Evolutionary conservation across 1,284 basidiomycete genomes (phyloP).

Genomic region (Cryptococcus depauperatus): DNA sequence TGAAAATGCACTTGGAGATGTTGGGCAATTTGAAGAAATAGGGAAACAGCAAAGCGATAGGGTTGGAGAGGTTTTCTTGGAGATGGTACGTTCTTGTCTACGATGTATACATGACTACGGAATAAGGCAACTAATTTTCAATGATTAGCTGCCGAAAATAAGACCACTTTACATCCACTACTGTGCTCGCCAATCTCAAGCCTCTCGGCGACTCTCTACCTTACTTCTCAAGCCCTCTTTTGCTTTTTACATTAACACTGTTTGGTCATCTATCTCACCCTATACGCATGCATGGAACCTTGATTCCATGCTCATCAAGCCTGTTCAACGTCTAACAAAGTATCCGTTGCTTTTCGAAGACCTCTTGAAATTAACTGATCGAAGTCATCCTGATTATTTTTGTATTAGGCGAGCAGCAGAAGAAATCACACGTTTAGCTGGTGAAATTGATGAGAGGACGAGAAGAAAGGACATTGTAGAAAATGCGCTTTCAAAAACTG

Average conservation of each 20-base stretch:
- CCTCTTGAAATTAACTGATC: constrained; percentile 69
- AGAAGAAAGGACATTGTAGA: constrained; percentile 76
- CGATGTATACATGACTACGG: no score
- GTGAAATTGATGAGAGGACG: constrained; percentile 78
- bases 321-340: constrained; percentile 84
- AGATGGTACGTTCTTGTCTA: constrained; percentile 52
- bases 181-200: constrained; percentile 74
- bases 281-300: constrained; percentile 90
- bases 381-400: constrained; percentile 64
- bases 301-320: constrained; percentile 75
- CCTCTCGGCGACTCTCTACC: constrained; percentile 58
- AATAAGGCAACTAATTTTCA: constrained; percentile 2
- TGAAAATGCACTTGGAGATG: constrained; percentile 40
- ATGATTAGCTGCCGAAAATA: constrained; percentile 59
- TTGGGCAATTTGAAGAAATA: constrained; percentile 12
- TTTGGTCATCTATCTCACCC: constrained; percentile 59
- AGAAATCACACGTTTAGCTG: constrained; percentile 58
- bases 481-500: constrained; percentile 32
- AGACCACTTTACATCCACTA: constrained; percentile 74
- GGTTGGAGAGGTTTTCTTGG: constrained; percentile 69
- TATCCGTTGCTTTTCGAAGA: constrained; percentile 78
- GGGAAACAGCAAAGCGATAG: constrained; percentile 51
- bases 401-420: constrained; percentile 57
- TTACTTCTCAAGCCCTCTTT: constrained; percentile 37
- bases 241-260: constrained; percentile 59